Conservation (phyloP, 306 rosid species). For the Mimosa pudica region DNA sequence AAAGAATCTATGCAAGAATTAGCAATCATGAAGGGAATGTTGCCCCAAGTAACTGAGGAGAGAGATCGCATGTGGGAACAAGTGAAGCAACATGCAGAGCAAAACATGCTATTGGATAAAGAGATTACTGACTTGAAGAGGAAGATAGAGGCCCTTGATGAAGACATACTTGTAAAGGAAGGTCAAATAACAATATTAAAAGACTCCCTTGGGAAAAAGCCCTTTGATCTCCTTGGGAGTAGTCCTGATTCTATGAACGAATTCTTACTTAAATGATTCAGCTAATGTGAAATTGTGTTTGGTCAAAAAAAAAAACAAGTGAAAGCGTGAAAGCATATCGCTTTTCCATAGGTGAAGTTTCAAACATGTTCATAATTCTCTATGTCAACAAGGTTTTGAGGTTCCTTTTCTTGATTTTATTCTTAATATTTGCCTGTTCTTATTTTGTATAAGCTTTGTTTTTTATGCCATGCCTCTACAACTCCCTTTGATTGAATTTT, state of each 20-base stretch:
- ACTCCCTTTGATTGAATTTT: not conserved
- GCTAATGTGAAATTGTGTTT: no score
- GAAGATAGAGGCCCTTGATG: constrained; percentile 75
- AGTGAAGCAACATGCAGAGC: constrained; percentile 78
- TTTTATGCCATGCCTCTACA: not conserved
- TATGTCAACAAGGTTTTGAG: constrained; percentile 36
- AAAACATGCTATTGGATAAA: constrained; percentile 70
- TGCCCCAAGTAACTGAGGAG: constrained; percentile 76
- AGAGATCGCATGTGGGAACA: constrained; percentile 80
- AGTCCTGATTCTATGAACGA: constrained; percentile 62
- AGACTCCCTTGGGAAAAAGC: constrained; percentile 64
- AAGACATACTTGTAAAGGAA: constrained; percentile 76
- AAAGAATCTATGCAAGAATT: constrained; percentile 67
- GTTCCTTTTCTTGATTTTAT: not conserved
- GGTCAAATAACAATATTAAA: constrained; percentile 89
- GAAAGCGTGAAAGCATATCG: constrained; percentile 15
- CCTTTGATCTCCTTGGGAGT: constrained; percentile 69
- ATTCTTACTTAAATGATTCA: constrained; percentile 49
- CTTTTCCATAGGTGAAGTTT: constrained; percentile 15
- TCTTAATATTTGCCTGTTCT: not conserved
- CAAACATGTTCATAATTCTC: constrained; percentile 58
- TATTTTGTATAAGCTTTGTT: not conserved
- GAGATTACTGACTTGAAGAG: constrained; percentile 56
- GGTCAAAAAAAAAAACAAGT: no score
- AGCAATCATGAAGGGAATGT: constrained; percentile 51